A percentile compares a stretch with the other conserved stretches of the same genome.
phyloP scores from a whole-genome alignment of 2,329 filamentous ascomycete species.

The Sporothrix euskadiensis region DNA sequence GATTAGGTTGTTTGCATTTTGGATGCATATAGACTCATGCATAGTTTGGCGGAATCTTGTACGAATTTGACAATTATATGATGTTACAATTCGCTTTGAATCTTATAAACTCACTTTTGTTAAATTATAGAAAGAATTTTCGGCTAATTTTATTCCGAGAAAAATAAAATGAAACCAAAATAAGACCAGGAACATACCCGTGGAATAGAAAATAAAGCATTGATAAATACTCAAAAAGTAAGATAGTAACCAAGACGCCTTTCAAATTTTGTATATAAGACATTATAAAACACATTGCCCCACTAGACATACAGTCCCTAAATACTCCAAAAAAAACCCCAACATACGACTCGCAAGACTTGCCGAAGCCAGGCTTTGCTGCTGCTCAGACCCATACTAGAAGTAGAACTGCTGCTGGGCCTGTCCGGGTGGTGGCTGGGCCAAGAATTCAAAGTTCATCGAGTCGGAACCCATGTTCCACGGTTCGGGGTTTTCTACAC shows the following conservation, averaged over 20 bases:
- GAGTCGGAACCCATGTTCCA: conserved; percentile 58
- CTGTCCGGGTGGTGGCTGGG: conserved; percentile 60
- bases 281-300: neutral
- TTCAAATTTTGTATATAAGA: neutral
- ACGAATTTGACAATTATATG: neutral
- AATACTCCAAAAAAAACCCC: neutral
- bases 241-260: neutral
- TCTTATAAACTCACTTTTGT: neutral
- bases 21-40: neutral
- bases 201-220: neutral
- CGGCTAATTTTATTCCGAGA: too few relatives aligned
- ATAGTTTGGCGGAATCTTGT: too few relatives aligned
- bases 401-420: conserved; percentile 59
- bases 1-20: neutral
- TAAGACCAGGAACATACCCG: neutral
- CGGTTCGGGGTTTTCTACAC: conserved; percentile 58
- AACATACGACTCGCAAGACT: neutral
- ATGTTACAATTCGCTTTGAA: neutral
- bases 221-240: neutral
- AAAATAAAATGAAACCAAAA: too few relatives aligned
- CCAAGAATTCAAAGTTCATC: conserved; percentile 62
- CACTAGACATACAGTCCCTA: neutral
- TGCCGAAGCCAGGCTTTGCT: neutral
- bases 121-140: neutral
- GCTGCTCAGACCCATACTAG: conserved; percentile 36